Base-by-base conservation (phyloP, 2,329 filamentous ascomycete genomes). In the Cryphonectria carpinicola region DNA sequence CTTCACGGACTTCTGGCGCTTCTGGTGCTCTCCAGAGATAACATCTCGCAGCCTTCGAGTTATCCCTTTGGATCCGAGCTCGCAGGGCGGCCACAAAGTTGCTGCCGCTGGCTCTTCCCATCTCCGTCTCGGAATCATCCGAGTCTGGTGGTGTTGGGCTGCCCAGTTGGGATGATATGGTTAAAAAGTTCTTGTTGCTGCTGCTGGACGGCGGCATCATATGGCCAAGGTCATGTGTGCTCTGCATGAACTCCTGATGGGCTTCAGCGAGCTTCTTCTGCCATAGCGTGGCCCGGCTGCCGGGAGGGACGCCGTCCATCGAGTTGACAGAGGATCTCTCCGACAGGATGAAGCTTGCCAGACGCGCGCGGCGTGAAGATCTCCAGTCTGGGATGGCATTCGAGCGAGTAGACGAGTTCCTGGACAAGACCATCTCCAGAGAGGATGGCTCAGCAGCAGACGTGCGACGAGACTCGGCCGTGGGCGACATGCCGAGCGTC, bases 71-170 rank as follows among this genome's bases (percentile, higher is more conserved):
- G 22, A 43, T 19, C 74, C 68, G 61, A 66, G 32, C n/a, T 56
- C 70, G 65, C 28, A 74, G 65, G 28, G 67, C 46, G 19, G 70
- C 60, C 22, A 76, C 76, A 5, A 74, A 69, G 43, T 70, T 70
- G 22, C 67, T 70, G 49, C 76, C 74, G 19, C 72, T 49, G 22
- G 46, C 10, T 49, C 22, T 56, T 49, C 79, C 78, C 25, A 64
- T 75, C 43, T 82, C 80, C 46, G 79, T 80, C 62, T 83, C 83
- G n/a, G 83, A 83, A 66, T 83, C 80, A 69, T 86, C 82, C 22
- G 84, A 87, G 67, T 88, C 86, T 10, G 86, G 84, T 65, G 86
- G 86, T 63, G 87, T 89, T 43, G 86, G 85, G 73, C 85, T 88
- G 52, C 81, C 84, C 3, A 87, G 75, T 68, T 82, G 80, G 13